Conservation (phyloP, 176 grass and related monocot genomes). For the Zoysia pacifica region DNA sequence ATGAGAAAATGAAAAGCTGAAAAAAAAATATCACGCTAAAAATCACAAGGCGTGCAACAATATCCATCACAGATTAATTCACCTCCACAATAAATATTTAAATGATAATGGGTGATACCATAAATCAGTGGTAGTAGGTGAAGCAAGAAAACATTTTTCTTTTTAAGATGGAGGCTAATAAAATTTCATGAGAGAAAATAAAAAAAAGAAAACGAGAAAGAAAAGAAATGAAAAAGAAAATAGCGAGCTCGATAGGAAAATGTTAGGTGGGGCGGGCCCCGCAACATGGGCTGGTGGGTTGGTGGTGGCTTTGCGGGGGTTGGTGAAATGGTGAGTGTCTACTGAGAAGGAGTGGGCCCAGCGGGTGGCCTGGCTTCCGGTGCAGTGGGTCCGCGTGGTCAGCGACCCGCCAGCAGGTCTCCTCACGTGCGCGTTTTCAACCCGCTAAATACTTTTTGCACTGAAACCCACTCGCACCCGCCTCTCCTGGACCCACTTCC, state of each 20-base stretch:
- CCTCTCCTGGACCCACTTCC: neutral
- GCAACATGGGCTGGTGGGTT: neutral
- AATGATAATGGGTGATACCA: neutral
- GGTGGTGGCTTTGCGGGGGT: constrained; percentile 7
- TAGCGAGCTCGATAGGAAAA: neutral
- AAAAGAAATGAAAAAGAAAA: too few species aligned
- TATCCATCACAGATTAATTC: neutral
- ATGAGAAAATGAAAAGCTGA: neutral
- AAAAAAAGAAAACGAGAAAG: neutral
- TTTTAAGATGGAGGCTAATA: neutral
- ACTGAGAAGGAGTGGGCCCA: neutral
- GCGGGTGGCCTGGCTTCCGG: neutral
- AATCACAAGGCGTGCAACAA: neutral
- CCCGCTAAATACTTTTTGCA: constrained; percentile 2
- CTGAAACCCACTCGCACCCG: neutral
- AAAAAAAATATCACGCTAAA: neutral
- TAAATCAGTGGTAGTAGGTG: neutral
- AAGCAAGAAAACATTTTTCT: neutral
- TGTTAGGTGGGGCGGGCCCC: constrained; percentile 5
- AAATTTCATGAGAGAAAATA: neutral
- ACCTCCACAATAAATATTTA: neutral
- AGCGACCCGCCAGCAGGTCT: neutral
- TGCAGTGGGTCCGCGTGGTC: neutral
- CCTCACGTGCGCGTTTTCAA: neutral
- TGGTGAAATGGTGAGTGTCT: neutral